Evolutionary conservation across 2,329 filamentous ascomycete genomes (phyloP), one percentile per base, ranked within the genome.

Genomic region (Fonsecaea multimorphosa): DNA sequence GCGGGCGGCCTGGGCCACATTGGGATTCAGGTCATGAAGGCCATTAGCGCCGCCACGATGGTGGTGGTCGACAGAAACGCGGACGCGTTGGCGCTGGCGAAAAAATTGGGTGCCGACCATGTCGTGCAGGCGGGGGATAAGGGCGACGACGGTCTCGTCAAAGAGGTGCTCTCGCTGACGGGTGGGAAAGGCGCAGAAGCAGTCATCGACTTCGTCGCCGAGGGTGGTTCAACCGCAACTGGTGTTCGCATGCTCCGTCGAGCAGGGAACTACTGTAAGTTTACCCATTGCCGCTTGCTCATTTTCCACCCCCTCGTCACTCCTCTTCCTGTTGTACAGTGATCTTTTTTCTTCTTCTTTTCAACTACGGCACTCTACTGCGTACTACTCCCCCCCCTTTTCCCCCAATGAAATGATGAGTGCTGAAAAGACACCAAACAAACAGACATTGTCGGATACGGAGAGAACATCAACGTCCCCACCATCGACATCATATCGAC

Each of bases 401-500:
- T 22, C n/a, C 19, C 9, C 19, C 19, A 11, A 12, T 24, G 24
- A 2, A 49, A 2, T 3, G 16, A 19, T 44, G 40, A 24, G 19
- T 40, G 38, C 38, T 40, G 38, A 40, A 40, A 11, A 19, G 4
- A n/a, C 5, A 31, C 36, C 1, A 12, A 12, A 22, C 19, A 44
- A 40, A 22, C 8, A 49, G 44, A 67, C 44, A 44, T 67, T 19
- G 67, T 67, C 31, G 67, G 61, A 12, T 69, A 69, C 32, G 61
- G 64, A 31, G 61, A 67, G 49, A 58, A 69, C 49, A 44, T 67
- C 34, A 58, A 65, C 11, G 46, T 63, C 11, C 61, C 65, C 7
- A 67, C 67, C 27, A 69, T 65, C 31, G 61, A 69, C 58, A 67
- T 67, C 58, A 67, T 67, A 19, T 68, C 67, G 22, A 65, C 64